These are phyloP conservation scores for Monosporascus cannonballus DNA, from an alignment of 2,329 filamentous ascomycete genomes.

Conservation along the genomic window DNA sequence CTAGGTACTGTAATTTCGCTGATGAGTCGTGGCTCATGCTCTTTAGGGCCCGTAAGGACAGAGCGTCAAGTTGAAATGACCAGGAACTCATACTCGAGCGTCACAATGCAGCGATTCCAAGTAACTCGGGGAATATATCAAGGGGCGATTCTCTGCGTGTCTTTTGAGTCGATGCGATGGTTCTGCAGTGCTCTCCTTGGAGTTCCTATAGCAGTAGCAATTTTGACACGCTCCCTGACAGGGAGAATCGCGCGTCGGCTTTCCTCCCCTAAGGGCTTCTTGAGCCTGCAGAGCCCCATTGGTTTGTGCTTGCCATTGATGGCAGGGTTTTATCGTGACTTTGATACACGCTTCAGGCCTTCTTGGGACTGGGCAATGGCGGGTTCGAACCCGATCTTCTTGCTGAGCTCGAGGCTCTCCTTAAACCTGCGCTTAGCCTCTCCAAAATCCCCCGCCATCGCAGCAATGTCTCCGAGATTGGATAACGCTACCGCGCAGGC, in stretches of 20 bases:
- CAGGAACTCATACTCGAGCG: no score
- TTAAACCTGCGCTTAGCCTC: conserved; percentile 64
- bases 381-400: conserved; percentile 44
- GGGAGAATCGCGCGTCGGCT: neutral
- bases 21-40: no score
- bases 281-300: neutral
- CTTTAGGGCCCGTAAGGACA: no score
- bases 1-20: no score
- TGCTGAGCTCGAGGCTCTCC: conserved; percentile 59
- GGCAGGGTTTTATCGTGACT: neutral
- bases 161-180: no score
- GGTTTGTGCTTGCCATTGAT: neutral
- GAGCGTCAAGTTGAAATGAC: no score
- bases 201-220: no score
- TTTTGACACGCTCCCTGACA: no score
- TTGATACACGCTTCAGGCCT: conserved; percentile 34
- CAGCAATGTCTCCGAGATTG: conserved; percentile 79
- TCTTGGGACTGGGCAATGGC: conserved; percentile 48
- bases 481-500: conserved; percentile 80
- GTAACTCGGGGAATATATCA: no score
- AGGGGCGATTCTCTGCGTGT: no score
- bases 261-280: neutral
- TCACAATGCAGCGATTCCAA: no score
- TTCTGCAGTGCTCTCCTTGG: no score
- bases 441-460: conserved; percentile 60